phyloP scores from a whole-genome alignment of 2,329 filamentous ascomycete species.

The Fusarium armeniacum region DNA sequence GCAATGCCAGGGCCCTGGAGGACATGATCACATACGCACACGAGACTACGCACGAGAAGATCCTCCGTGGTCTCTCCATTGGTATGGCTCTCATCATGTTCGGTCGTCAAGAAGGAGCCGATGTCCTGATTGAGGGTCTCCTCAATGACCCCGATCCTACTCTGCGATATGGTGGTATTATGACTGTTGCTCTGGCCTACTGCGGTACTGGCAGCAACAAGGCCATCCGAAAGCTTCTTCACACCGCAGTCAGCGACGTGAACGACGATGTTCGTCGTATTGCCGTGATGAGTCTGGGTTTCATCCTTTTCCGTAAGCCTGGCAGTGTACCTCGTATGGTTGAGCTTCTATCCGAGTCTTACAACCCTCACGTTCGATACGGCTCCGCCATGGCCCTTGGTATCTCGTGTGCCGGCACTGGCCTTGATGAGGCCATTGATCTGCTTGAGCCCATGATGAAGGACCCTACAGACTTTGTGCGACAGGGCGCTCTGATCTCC shows the following conservation, averaged over 20 bases:
- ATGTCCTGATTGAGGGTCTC: constrained; percentile 93
- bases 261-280: constrained; percentile 97
- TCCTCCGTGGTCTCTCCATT: constrained; percentile 92
- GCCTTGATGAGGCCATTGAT: constrained; percentile 95
- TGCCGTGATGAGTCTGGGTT: constrained; percentile 97
- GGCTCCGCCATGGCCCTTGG: constrained; percentile 98
- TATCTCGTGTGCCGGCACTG: constrained; percentile 97
- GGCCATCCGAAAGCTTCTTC: constrained; percentile 93
- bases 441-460: constrained; percentile 99
- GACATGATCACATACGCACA: constrained; percentile 99
- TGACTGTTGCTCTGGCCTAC: constrained; percentile 98
- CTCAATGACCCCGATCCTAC: constrained; percentile 94
- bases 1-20: constrained; percentile 91
- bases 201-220: constrained; percentile 99
- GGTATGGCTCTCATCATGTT: constrained; percentile 99
- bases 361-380: constrained; percentile 98
- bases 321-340: constrained; percentile 98
- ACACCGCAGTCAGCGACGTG: constrained; percentile 97
- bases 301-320: constrained; percentile 98
- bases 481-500: constrained; percentile 94
- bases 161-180: constrained; percentile 95
- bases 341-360: constrained; percentile 96
- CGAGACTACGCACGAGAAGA: constrained; percentile 99
- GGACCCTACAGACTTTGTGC: constrained; percentile 97
- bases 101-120: constrained; percentile 91